phyloP scores from a whole-genome alignment of 805 yeast species.

The Hanseniaspora mollemarum region DNA sequence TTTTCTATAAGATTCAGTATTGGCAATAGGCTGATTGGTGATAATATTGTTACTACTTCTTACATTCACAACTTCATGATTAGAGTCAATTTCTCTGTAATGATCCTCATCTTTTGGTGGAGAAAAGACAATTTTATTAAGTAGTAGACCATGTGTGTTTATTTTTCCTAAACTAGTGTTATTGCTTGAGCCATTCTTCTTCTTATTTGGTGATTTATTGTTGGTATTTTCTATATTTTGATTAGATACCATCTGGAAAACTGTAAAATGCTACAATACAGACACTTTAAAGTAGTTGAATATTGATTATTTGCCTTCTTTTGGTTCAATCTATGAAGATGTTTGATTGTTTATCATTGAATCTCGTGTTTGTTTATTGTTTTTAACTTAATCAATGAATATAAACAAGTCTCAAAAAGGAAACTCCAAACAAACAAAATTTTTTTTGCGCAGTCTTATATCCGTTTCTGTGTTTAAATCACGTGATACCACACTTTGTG shows the following conservation, averaged over 20 bases:
- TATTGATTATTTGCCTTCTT: too few species aligned
- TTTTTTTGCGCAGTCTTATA: too few species aligned
- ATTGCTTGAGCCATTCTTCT: background rate
- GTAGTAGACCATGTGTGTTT: constrained; percentile 11
- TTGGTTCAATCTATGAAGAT: too few species aligned
- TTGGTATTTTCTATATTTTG: background rate
- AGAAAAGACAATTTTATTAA: constrained; percentile 10
- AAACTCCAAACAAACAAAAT: too few species aligned
- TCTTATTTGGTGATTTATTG: background rate
- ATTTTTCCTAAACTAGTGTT: constrained; percentile 1
- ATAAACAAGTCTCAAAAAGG: too few species aligned
- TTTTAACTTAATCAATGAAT: too few species aligned
- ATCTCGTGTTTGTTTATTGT: background rate
- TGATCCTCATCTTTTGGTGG: constrained; percentile 15
- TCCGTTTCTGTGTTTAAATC: too few species aligned
- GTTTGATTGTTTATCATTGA: too few species aligned
- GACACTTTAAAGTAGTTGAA: too few species aligned
- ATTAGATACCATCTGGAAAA: background rate
- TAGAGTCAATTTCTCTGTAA: constrained; percentile 7
- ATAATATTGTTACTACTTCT: constrained; percentile 6
- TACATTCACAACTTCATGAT: background rate
- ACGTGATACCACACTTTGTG: too few species aligned
- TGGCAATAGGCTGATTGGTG: constrained; percentile 9
- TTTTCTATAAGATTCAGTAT: background rate
- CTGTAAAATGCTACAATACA: too few species aligned